Evolutionary conservation across 2,329 filamentous ascomycete species (phyloP).

Genomic region (Ophiostoma piceae): DNA sequence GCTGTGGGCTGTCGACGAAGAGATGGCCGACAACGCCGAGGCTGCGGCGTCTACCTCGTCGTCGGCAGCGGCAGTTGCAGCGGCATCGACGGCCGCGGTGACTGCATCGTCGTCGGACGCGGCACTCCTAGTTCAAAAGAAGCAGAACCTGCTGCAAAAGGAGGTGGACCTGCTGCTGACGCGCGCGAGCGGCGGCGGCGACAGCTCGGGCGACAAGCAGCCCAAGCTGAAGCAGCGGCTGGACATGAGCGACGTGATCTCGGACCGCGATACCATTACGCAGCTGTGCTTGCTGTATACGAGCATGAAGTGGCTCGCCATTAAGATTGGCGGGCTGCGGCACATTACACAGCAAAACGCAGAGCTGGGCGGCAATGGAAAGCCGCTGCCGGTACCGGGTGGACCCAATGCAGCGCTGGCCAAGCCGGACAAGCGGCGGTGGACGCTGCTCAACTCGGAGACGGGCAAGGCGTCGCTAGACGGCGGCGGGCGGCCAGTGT

Average conservation of each 20-base stretch:
- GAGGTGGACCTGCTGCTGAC: constrained; percentile 55
- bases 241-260: constrained; percentile 76
- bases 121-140: constrained; percentile 52
- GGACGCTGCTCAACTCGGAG: constrained; percentile 68
- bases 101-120: constrained; percentile 52
- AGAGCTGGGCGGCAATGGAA: constrained; percentile 43
- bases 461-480: constrained; percentile 48
- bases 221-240: constrained; percentile 43
- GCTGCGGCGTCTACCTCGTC: constrained; percentile 60
- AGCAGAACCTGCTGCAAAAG: constrained; percentile 56
- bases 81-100: constrained; percentile 59
- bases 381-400: neutral
- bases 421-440: constrained; percentile 61
- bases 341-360: constrained; percentile 72
- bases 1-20: constrained; percentile 50
- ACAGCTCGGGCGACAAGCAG: neutral
- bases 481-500: constrained; percentile 59
- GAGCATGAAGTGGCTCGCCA: constrained; percentile 95
- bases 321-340: constrained; percentile 73
- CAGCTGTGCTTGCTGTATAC: constrained; percentile 86
- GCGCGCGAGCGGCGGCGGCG: constrained; percentile 40
- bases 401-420: neutral
- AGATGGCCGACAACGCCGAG: constrained; percentile 53
- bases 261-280: constrained; percentile 79
- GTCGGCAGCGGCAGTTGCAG: constrained; percentile 66